Evolutionary conservation across 169 alveolate genomes (phyloP).

Genomic region (Plasmodium billcollinsi): DNA sequence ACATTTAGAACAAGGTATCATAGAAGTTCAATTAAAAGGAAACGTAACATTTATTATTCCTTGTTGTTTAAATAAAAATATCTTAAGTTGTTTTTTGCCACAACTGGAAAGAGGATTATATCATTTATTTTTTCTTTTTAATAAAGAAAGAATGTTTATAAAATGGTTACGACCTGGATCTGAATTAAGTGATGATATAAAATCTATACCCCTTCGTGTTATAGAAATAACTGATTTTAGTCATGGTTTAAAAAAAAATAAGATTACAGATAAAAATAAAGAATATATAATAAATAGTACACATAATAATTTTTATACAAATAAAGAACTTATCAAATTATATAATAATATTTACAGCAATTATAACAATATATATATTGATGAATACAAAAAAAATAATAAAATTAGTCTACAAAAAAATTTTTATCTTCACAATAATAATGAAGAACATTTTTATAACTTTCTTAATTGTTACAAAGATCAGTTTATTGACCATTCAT

Average conservation of each 20-base stretch:
- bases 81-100: conserved; percentile 59
- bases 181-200: neutral
- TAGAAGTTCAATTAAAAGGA: conserved; percentile 69
- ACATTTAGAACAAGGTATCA: conserved; percentile 20
- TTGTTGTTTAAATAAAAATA: conserved; percentile 10
- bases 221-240: conserved; percentile 43
- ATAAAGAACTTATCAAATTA: conserved; percentile 33
- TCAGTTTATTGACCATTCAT: conserved; percentile 18
- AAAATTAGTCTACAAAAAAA: conserved; percentile 16
- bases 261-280: neutral
- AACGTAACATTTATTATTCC: conserved; percentile 38
- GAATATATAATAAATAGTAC: conserved; percentile 8
- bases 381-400: neutral
- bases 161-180: conserved; percentile 24
- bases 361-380: neutral
- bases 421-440: conserved; percentile 33
- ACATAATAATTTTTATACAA: conserved; percentile 39
- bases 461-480: conserved; percentile 42
- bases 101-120: conserved; percentile 53
- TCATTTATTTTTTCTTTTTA: conserved; percentile 28
- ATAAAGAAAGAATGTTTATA: conserved; percentile 35
- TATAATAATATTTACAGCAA: conserved; percentile 21
- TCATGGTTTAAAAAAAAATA: neutral
- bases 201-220: conserved; percentile 36
- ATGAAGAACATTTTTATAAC: conserved; percentile 41